A percentile compares a stretch with the other conserved stretches of the same genome.
phyloP scores from a whole-genome alignment of 2,329 filamentous ascomycete genomes.

The Phaeosphaeria sp. region DNA sequence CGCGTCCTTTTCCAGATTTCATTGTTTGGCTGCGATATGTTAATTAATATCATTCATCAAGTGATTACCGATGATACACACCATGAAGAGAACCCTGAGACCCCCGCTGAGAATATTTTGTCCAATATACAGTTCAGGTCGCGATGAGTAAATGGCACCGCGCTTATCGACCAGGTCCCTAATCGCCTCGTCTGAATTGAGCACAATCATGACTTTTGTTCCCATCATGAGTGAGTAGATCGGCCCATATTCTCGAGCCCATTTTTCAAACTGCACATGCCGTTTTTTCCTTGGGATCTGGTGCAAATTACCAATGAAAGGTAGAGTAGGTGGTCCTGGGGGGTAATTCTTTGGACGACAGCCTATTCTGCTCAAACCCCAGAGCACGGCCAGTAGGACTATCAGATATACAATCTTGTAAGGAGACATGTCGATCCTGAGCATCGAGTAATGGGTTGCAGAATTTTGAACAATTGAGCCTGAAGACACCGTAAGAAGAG shows the following conservation, averaged over 20 bases:
- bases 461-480: too few relatives aligned
- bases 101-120: conserved; percentile 15
- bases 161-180: conserved; percentile 62
- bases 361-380: too few relatives aligned
- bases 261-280: conserved; percentile 59
- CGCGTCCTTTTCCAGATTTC: conserved; percentile 23
- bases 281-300: conserved; percentile 53
- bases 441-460: too few relatives aligned
- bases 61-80: too few relatives aligned
- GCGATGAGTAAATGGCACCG: conserved; percentile 58
- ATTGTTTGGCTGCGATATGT: too few relatives aligned
- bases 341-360: conserved; percentile 48
- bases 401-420: too few relatives aligned
- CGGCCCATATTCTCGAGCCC: conserved; percentile 60
- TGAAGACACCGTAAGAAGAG: too few relatives aligned
- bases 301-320: conserved; percentile 61
- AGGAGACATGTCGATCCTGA: too few relatives aligned
- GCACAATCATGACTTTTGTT: conserved; percentile 55
- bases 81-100: conserved; percentile 20
- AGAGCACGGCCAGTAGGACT: too few relatives aligned
- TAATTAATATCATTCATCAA: too few relatives aligned
- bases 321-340: conserved; percentile 60
- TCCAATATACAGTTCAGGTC: conserved; percentile 43
- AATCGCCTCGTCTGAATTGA: conserved; percentile 55
- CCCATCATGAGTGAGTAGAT: conserved; percentile 61